Evolutionary conservation across 2,329 filamentous ascomycete species (phyloP), one percentile per base, ranked within the genome.

Genomic region (Fusarium sp.): DNA sequence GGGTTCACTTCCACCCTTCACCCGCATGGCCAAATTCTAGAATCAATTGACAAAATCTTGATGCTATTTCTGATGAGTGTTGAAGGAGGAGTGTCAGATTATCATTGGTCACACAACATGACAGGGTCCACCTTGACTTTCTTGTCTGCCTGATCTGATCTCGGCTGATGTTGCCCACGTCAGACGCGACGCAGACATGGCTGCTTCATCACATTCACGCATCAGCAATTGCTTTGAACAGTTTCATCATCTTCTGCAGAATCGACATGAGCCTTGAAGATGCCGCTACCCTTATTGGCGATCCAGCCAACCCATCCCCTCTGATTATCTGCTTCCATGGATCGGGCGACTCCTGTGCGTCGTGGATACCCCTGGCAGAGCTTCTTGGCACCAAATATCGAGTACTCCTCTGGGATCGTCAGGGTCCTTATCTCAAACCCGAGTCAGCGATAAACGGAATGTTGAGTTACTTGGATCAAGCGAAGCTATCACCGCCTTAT

Each of bases 271-370:
- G 13, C n/a, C 16, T 4, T 16, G n/a, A 34, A 4, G 31, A 24
- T 3, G 34, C 18, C 6, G 37, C 54, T 16, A 66, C 29, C 5
- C 4, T 57, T 11, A 20, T 64, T 2, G 73, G 73, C 2, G 31
- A 47, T 1, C 1, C 22, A 2, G 16, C 18, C 13, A 58, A 20
- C n/a, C 13, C 40, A 0, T 40, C 57, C 18, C 74, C 74, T n/a
- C 40, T 67, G 38, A 42, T 77, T 16, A 65, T 77, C 7, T 77
- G 66, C 16, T 77, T 77, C 31, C 75, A 77, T 4, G 74, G 75
- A 18, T 77, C 75, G 5, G 74, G 70, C 4, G 70, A 67, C 40
- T 77, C 74, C 1, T 77, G 75, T 6, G 18, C 62, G 1, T 76
- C 74, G 1, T 77, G 75, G 75, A 31, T 29, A 4, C 40, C 62